Evolutionary conservation across 352 stramenopile species (phyloP), one percentile per base, ranked within the genome.

Genomic region (Blastocystis sp.): DNA sequence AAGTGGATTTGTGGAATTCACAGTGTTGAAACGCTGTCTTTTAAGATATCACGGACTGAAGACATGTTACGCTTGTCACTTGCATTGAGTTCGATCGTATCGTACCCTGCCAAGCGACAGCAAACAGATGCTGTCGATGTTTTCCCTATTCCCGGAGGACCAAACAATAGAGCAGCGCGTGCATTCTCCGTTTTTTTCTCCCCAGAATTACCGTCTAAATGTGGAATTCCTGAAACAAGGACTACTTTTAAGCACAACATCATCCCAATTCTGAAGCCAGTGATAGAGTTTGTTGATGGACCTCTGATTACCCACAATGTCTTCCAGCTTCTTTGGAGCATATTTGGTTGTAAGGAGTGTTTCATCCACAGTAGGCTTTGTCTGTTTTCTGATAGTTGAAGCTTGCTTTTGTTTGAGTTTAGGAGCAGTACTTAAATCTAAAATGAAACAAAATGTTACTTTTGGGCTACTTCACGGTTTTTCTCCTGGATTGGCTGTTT

Each of bases 31-130:
- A 95, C 79, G 56, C 93, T 91, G 88, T 98, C 95, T 66, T 95
- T 95, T 4, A 98, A 90, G 0, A 92, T 92, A 6, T 93, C 92
- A 64, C 96, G 92, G 1, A 99, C 92, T 82, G 96, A 94, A 89
- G 98, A 98, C 93, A 98, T 99, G 89, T 93, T 98, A 37, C 97
- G 93, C 23, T 95, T 97, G 90, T 99, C 97, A 87, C 95, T 98
- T 1, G 97, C 97, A 91, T 99, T 99, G 56, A 98, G 92, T 87
- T 98, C 95, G 1, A 93, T 93, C 45, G 97, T 95, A 87, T 98
- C 94, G 75, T 97, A 98, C 37, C 95, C 95, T 62, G 93, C 94
- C 79, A 95, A 92, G 73, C 92, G 92, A 15, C 95, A 94, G 26
- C 98, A 93, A 7, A 99, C 90, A 23, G 93, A 97, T 0, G 96